phyloP scores from a whole-genome alignment of 2,329 filamentous ascomycete species.

The Metarhizium guizhouense region DNA sequence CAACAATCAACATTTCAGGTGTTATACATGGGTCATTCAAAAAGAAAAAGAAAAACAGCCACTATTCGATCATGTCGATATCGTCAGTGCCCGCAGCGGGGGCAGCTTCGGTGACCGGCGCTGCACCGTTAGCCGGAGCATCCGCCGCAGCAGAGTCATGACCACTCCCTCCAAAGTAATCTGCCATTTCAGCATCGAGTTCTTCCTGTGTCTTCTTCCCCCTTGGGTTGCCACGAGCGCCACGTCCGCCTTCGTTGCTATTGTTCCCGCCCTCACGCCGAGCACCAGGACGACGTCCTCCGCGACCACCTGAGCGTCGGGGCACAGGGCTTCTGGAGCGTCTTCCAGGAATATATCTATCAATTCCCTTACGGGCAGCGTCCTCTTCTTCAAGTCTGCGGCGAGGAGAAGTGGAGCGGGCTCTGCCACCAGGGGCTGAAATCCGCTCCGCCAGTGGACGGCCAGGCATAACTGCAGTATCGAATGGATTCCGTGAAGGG shows the following conservation, averaged over 20 bases:
- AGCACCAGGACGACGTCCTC: slow-evolving; percentile 41
- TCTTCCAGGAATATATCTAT: slow-evolving; percentile 66
- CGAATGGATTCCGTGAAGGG: slow-evolving; percentile 48
- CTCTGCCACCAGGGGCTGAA: slow-evolving; percentile 44
- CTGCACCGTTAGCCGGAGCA: slow-evolving; percentile 20
- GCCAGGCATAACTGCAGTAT: slow-evolving; percentile 44
- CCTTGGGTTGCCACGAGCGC: slow-evolving; percentile 37
- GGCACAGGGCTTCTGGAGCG: slow-evolving; percentile 52
- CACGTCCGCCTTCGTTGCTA: slow-evolving; percentile 26
- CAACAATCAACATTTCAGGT: neutral
- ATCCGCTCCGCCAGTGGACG: slow-evolving; percentile 53
- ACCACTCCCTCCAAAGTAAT: slow-evolving; percentile 63
- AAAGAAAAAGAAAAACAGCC: neutral
- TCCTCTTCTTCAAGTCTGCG: slow-evolving; percentile 43
- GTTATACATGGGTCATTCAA: neutral
- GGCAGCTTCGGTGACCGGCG: slow-evolving; percentile 17
- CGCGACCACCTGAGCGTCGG: slow-evolving; percentile 40
- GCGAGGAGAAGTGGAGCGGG: slow-evolving; percentile 51
- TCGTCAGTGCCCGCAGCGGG: slow-evolving; percentile 36
- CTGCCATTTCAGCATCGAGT: slow-evolving; percentile 92
- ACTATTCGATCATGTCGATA: slow-evolving; percentile 62
- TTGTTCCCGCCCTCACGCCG: slow-evolving; percentile 30
- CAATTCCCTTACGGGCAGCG: slow-evolving; percentile 58
- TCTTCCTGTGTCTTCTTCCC: slow-evolving; percentile 84
- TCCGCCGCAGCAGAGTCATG: slow-evolving; percentile 26